phyloP scores from a whole-genome alignment of 768 basidiomycete genomes.

The Arthromyces matolae region DNA sequence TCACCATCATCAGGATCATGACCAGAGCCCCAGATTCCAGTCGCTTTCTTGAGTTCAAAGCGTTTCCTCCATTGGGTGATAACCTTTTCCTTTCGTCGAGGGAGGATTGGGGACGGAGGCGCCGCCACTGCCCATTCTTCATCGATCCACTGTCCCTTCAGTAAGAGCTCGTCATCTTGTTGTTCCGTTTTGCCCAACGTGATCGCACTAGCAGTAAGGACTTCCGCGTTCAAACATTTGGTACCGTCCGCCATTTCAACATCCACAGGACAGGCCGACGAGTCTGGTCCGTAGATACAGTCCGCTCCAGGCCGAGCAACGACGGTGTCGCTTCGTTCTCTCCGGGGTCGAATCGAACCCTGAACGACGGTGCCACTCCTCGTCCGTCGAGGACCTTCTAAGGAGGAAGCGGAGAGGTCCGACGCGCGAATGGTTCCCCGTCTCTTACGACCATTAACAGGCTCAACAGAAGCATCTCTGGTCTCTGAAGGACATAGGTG shows the following conservation, averaged over 20 bases:
- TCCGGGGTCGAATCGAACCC: constrained; percentile 11
- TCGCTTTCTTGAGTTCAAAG: constrained; percentile 5
- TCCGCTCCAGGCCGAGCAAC: constrained; percentile 17
- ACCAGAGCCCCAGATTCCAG: constrained; percentile 9
- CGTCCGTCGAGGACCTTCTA: constrained; percentile 32
- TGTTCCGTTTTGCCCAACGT: constrained; percentile 17
- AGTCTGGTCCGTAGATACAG: too few relatives aligned
- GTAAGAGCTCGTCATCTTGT: constrained; percentile 15
- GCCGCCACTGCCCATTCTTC: constrained; percentile 35
- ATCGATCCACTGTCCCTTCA: constrained; percentile 21
- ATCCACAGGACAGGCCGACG: constrained; percentile 1
- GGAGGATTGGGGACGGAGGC: constrained; percentile 33
- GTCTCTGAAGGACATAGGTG: constrained; percentile 13
- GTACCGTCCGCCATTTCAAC: constrained; percentile 7
- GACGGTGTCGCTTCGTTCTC: constrained; percentile 22
- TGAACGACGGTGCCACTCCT: constrained; percentile 47
- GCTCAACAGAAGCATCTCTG: neutral
- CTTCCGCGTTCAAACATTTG: constrained; percentile 8
- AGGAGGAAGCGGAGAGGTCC: constrained; percentile 28
- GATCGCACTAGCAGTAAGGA: too few relatives aligned
- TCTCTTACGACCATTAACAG: constrained; percentile 27
- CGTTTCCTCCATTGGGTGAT: constrained; percentile 8
- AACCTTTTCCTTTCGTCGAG: constrained; percentile 21
- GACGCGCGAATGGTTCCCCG: constrained; percentile 51
- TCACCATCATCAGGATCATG: constrained; percentile 18